Percentiles rank a stretch among this genome's conserved stretches.
phyloP scores from a whole-genome alignment of 2,329 filamentous ascomycete genomes.

The Arthrobotrys pseudoclavata region DNA sequence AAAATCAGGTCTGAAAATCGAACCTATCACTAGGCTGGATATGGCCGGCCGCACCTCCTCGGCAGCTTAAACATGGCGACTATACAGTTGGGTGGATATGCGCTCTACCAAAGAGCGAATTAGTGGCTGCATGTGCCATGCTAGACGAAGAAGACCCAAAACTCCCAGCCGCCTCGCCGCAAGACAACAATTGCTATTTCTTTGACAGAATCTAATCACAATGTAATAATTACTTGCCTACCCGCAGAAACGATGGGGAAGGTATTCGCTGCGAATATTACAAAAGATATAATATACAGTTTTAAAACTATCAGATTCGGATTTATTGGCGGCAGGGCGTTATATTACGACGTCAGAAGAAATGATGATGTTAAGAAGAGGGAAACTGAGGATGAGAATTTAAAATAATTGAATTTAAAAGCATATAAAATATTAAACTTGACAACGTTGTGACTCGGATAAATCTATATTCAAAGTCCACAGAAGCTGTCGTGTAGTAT shows the following conservation, averaged over 20 bases:
- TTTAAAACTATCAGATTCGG: constrained; percentile 58
- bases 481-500: constrained; percentile 16
- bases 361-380: neutral
- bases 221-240: constrained; percentile 61
- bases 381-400: neutral
- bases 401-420: neutral
- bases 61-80: constrained; percentile 28
- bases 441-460: constrained; percentile 48
- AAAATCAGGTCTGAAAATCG: neutral
- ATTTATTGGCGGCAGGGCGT: constrained; percentile 63
- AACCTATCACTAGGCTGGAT: neutral
- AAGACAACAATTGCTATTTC: constrained; percentile 55
- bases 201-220: constrained; percentile 59
- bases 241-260: constrained; percentile 58
- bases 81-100: constrained; percentile 62
- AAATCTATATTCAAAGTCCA: neutral
- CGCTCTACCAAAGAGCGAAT: constrained; percentile 58
- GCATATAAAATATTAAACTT: constrained; percentile 61
- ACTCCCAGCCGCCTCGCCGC: constrained; percentile 32
- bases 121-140: constrained; percentile 57
- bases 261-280: constrained; percentile 59
- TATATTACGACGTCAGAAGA: constrained; percentile 5
- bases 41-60: neutral
- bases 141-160: constrained; percentile 55
- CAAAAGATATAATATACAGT: constrained; percentile 59